phyloP scores from a whole-genome alignment of 1,139 yeast genomes.

The Yamadazyma siamensis region DNA sequence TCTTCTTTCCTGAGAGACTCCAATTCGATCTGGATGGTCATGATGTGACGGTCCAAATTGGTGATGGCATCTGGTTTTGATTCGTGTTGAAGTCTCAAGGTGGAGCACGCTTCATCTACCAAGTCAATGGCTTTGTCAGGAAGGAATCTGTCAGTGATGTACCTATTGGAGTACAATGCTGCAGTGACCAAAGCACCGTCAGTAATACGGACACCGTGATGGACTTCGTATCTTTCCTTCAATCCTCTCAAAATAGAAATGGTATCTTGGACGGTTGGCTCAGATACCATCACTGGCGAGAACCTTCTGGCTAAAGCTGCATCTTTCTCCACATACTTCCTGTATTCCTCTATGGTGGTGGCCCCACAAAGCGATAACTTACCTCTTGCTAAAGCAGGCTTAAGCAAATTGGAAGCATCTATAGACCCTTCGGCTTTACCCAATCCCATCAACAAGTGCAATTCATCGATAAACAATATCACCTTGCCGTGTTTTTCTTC shows the following conservation, averaged over 20 bases:
- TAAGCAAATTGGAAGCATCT: conserved; percentile 89
- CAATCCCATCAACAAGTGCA: conserved; percentile 84
- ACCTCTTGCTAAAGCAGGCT: conserved; percentile 94
- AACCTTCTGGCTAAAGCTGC: conserved; percentile 91
- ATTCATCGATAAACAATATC: conserved; percentile 87
- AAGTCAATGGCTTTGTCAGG: conserved; percentile 97
- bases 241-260: conserved; percentile 89
- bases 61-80: conserved; percentile 95
- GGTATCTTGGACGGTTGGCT: conserved; percentile 91
- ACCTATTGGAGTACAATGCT: conserved; percentile 84
- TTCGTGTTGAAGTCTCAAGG: conserved; percentile 89
- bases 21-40: conserved; percentile 92
- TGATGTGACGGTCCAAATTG: conserved; percentile 79
- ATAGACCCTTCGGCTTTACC: conserved; percentile 96
- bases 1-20: conserved; percentile 92
- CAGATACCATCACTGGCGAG: conserved; percentile 82
- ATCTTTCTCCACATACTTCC: conserved; percentile 86
- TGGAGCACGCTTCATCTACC: conserved; percentile 97
- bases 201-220: conserved; percentile 95
- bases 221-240: conserved; percentile 92
- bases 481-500: conserved; percentile 78
- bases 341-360: conserved; percentile 83
- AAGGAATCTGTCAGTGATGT: conserved; percentile 83
- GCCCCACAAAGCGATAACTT: conserved; percentile 94
- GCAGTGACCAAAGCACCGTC: conserved; percentile 95